Conservation (phyloP, 2,329 filamentous ascomycete species). For the Scopulariopsis brevicaulis region DNA sequence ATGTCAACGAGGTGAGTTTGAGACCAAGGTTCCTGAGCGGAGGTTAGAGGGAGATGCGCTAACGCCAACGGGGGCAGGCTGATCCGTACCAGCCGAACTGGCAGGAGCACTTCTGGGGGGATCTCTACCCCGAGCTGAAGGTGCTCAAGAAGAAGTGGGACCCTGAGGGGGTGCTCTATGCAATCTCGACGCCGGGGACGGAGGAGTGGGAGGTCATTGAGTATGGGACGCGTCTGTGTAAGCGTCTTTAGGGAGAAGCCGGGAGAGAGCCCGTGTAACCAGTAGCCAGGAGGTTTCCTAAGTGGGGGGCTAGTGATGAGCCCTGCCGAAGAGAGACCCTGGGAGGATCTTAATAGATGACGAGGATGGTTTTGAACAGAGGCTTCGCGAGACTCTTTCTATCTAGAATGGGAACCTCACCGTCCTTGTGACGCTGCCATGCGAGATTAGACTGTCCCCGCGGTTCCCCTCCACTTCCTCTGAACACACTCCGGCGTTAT, state of each 20-base stretch:
- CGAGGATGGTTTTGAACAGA: no score
- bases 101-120: slow-evolving; percentile 26
- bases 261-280: neutral
- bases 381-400: no score
- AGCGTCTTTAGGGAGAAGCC: slow-evolving; percentile 2
- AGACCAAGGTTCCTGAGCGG: slow-evolving; percentile 24
- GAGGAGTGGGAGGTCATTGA: slow-evolving; percentile 29
- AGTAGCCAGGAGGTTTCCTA: neutral
- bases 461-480: no score
- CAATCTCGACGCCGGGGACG: slow-evolving; percentile 28
- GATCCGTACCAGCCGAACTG: slow-evolving; percentile 22
- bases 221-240: slow-evolving; percentile 27
- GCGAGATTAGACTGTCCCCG: no score
- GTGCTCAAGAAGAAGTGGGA: slow-evolving; percentile 31
- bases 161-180: slow-evolving; percentile 27
- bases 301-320: no score
- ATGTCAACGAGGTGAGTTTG: slow-evolving; percentile 26
- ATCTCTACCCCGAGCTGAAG: slow-evolving; percentile 20
- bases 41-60: neutral
- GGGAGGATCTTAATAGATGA: no score
- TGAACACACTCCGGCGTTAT: slow-evolving; percentile 28
- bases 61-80: slow-evolving; percentile 15
- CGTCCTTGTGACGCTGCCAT: no score
- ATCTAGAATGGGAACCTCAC: no score
- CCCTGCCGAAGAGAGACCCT: no score